Evolutionary conservation across 2,329 filamentous ascomycete genomes (phyloP).

Genomic region (Metarhizium robertsii): DNA sequence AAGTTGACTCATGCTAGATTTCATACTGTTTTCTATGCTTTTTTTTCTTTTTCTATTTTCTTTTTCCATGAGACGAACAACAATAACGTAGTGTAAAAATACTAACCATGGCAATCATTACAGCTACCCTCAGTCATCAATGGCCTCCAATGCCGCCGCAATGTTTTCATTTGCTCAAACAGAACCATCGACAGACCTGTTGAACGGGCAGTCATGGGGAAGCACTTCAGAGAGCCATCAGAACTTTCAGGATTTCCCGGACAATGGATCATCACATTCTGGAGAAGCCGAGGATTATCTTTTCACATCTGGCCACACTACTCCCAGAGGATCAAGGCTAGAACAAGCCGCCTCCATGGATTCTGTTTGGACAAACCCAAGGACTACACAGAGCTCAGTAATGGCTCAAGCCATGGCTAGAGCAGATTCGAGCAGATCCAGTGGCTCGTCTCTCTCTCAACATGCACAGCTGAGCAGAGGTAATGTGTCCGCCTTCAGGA

Average conservation of each 20-base stretch:
- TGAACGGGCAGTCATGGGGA: slow-evolving; percentile 46
- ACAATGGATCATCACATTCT: slow-evolving; percentile 38
- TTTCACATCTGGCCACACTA: slow-evolving; percentile 45
- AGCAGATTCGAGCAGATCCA: slow-evolving; percentile 28
- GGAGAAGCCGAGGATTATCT: slow-evolving; percentile 47
- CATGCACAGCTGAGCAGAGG: slow-evolving; percentile 42
- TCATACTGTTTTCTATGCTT: slow-evolving; percentile 20
- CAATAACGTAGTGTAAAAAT: slow-evolving; percentile 33
- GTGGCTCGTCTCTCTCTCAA: slow-evolving; percentile 37
- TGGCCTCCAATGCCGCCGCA: slow-evolving; percentile 38
- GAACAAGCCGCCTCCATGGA: slow-evolving; percentile 37
- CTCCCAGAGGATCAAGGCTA: slow-evolving; percentile 38
- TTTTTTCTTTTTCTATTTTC: slow-evolving; percentile 13
- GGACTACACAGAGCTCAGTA: slow-evolving; percentile 21
- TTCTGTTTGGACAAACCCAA: slow-evolving; percentile 37
- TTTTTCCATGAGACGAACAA: neutral
- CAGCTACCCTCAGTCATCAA: slow-evolving; percentile 43
- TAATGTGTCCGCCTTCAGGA: slow-evolving; percentile 36
- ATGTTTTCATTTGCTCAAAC: slow-evolving; percentile 51
- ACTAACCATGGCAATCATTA: slow-evolving; percentile 51
- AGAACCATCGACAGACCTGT: slow-evolving; percentile 48
- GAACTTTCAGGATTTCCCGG: slow-evolving; percentile 46
- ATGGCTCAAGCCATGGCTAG: slow-evolving; percentile 30
- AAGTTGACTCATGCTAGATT: slow-evolving; percentile 43
- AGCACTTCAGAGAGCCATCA: slow-evolving; percentile 49